These are phyloP conservation scores for Sarcomyxa edulis DNA, from an alignment of 768 basidiomycete species.

Conservation along the genomic window DNA sequence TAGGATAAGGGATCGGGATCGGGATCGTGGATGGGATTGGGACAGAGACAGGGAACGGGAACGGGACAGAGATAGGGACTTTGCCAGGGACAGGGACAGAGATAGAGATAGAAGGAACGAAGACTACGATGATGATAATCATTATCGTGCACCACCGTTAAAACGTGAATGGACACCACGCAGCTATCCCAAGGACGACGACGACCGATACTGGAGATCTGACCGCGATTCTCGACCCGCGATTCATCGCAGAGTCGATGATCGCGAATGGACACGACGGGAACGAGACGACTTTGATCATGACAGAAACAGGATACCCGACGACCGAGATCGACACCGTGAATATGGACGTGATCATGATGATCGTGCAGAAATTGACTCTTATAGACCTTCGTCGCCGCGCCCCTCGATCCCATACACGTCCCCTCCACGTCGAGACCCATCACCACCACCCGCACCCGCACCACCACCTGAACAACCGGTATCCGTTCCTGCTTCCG, in stretches of 20 bases:
- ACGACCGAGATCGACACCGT: conserved; percentile 10
- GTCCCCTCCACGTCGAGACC: conserved; percentile 10
- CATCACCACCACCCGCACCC: conserved; percentile 16
- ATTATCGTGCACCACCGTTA: neutral
- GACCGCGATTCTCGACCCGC: conserved; percentile 10
- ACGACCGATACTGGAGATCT: conserved; percentile 23
- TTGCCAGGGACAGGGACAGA: conserved; percentile 5
- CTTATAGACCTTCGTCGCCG: conserved; percentile 4
- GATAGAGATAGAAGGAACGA: conserved; percentile 3
- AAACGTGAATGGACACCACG: conserved; percentile 9
- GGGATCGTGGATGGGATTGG: conserved; percentile 13
- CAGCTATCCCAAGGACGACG: conserved; percentile 9
- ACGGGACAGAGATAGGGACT: conserved; percentile 16
- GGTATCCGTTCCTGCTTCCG: conserved; percentile 16
- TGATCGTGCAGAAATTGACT: neutral
- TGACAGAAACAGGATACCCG: conserved; percentile 8
- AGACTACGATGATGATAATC: neutral
- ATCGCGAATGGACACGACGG: conserved; percentile 29
- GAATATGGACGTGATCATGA: conserved; percentile 14
- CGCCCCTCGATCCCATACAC: too few relatives aligned
- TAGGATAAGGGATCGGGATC: conserved; percentile 27
- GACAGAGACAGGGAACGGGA: too few relatives aligned
- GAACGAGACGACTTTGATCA: conserved; percentile 21
- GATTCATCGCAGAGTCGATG: conserved; percentile 20
- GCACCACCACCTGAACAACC: conserved; percentile 8